Conservation (phyloP, 805 yeast species). For the Candida anglica region DNA sequence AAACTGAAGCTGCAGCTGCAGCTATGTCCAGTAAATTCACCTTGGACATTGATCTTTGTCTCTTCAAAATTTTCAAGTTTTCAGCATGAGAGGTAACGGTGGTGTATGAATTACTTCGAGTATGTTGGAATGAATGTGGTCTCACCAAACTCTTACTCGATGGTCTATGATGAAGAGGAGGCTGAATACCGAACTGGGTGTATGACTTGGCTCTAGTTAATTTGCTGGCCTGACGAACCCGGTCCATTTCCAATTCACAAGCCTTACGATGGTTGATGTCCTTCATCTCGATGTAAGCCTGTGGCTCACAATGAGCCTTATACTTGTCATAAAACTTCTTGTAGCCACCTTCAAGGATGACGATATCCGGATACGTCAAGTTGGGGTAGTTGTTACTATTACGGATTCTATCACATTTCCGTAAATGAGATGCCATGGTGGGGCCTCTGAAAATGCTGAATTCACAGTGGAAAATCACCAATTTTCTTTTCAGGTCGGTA, state of each 20-base stretch:
- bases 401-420: slow-evolving; percentile 75
- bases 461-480: slow-evolving; percentile 91
- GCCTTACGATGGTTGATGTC: slow-evolving; percentile 27
- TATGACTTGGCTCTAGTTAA: slow-evolving; percentile 37
- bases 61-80: slow-evolving; percentile 26
- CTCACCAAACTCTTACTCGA: neutral
- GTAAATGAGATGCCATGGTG: slow-evolving; percentile 77
- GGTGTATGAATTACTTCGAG: slow-evolving; percentile 24
- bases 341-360: slow-evolving; percentile 90
- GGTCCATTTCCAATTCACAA: slow-evolving; percentile 46
- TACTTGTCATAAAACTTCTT: slow-evolving; percentile 63
- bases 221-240: slow-evolving; percentile 39
- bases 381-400: slow-evolving; percentile 77
- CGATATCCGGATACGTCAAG: slow-evolving; percentile 82
- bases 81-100: slow-evolving; percentile 24
- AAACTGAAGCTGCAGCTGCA: too few relatives aligned
- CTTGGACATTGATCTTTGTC: slow-evolving; percentile 22
- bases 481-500: slow-evolving; percentile 25
- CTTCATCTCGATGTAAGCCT: slow-evolving; percentile 82
- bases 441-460: slow-evolving; percentile 95
- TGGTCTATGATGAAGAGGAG: neutral
- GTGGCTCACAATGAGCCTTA: slow-evolving; percentile 64
- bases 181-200: slow-evolving; percentile 13
- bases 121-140: slow-evolving; percentile 9
- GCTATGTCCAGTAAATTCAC: neutral